Evolutionary conservation across 192 early-diverging fungal species (phyloP), one percentile per base, ranked within the genome.

Genomic region (Allomyces javanicus): DNA sequence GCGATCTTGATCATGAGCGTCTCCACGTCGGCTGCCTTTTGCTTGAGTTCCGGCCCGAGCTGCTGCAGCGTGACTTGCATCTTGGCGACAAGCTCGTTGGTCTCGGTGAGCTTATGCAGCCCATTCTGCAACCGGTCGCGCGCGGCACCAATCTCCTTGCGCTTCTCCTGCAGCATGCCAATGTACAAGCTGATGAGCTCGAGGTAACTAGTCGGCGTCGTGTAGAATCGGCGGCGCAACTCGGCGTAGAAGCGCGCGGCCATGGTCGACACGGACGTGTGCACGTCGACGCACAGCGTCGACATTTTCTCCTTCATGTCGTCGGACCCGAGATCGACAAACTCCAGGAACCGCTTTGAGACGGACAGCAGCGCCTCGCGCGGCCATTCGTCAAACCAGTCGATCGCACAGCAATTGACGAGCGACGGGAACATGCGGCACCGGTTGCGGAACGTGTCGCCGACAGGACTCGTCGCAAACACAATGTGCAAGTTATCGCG

Each of bases 331-430:
- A 99, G 78, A 70, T 98, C 96, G 25, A 98, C 73, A 7, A 83
- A 79, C 61, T 84, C 77, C 3, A 96, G 97, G 72, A 97, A 94
- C 77, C 98, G 96, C 65, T 85, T 85, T 25, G 91, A 94, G 25
- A 99, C 97, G 78, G 97, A 96, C 81, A 84, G 94, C 72, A 99
- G 89, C 2, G 94, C 96, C 72, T 96, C 92, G 71, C 93, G 87
- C 0, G 92, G 86, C 96, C 96, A 98, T 73, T 98, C 97, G 64
- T 94, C 97, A 63, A 97, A 96, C 96, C 97, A 98, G 78, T 99
- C 93, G 24, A 99, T 76, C 61, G 98, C 96, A 78, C 97, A 99
- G 71, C 97, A 91, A 72, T 99, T 99, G 86, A 99, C 98, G 74
- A 99, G 81, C n/a, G 97, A 96, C 44, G 97, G 97, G 10, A 93